Conservation (phyloP, 805 yeast genomes). For the Pichia insulana region DNA sequence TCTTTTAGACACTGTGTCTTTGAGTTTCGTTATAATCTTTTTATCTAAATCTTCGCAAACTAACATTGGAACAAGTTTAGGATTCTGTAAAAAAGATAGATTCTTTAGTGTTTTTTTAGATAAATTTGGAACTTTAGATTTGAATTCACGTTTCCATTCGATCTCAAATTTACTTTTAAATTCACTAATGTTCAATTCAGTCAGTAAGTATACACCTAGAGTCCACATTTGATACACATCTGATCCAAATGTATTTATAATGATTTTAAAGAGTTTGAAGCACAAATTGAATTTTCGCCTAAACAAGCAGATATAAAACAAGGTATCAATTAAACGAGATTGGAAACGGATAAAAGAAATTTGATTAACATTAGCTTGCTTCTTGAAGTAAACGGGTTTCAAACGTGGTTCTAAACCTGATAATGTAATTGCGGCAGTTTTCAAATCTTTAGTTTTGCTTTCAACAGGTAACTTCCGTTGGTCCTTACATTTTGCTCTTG, state of each 20-base stretch:
- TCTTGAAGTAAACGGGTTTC: neutral
- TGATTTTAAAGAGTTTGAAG: constrained; percentile 40
- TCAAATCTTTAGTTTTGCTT: neutral
- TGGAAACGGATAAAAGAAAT: constrained; percentile 22
- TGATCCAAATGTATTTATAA: constrained; percentile 39
- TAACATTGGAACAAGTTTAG: neutral
- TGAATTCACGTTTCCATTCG: neutral
- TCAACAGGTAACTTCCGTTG: neutral
- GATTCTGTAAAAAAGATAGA: constrained; percentile 6
- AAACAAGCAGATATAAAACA: constrained; percentile 42
- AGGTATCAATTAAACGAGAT: constrained; percentile 18
- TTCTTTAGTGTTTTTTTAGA: neutral
- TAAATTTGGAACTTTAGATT: neutral
- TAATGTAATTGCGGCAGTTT: neutral
- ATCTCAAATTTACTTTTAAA: constrained; percentile 8
- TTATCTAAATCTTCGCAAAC: neutral
- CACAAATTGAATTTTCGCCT: constrained; percentile 48
- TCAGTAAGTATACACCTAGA: constrained; percentile 48
- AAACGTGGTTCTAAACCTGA: neutral
- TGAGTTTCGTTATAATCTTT: neutral
- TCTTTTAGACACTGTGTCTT: neutral
- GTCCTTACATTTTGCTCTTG: neutral
- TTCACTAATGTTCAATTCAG: constrained; percentile 20
- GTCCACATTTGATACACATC: constrained; percentile 59
- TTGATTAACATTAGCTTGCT: neutral